Evolutionary conservation across 495 filamentous ascomycete species (phyloP), one percentile per base, ranked within the genome.

Genomic region (Diplogelasinospora grovesii): DNA sequence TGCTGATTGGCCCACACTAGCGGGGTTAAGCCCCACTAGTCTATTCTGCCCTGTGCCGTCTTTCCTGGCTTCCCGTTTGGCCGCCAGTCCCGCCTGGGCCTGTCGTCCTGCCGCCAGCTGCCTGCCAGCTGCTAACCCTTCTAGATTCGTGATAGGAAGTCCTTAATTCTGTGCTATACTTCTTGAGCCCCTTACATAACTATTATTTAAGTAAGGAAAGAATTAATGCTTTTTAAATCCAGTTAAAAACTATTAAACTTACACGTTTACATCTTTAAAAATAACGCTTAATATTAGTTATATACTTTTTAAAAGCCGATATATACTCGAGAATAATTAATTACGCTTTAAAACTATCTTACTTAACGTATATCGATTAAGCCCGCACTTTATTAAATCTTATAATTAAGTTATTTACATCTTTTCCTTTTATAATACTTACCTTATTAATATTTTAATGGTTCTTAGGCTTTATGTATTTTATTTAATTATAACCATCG

Each of bases 171-270:
- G n/a, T n/a, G n/a, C n/a, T n/a, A n/a, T n/a, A n/a, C n/a, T n/a
- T n/a, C n/a, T n/a, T n/a, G n/a, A n/a, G n/a, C n/a, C n/a, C n/a
- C n/a, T n/a, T n/a, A n/a, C n/a, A n/a, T n/a, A 51, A 18, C 43
- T 36, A 7, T 51, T 51, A 1, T 43, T 15, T 8, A 39, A 34
- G 9, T 11, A 5, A 16, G 28, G 34, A n/a, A 50, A 38, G 5
- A 14, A 21, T 34, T 20, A 51, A 21, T 22, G 27, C 5, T 34
- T 5, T 7, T 31, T 20, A 4, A 30, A 10, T n/a, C 37, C 18
- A 0, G 14, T 10, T 4, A 18, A 8, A 33, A 41, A 49, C 36
- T 32, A 49, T 15, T 49, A 27, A 18, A 31, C 14, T 45, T 49
- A 31, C 32, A 49, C 16, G 24, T 13, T 41, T n/a, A 25, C 27